Evolutionary conservation across 805 yeast genomes (phyloP).

Genomic region (Hemisphaericaspora nanyangensis): DNA sequence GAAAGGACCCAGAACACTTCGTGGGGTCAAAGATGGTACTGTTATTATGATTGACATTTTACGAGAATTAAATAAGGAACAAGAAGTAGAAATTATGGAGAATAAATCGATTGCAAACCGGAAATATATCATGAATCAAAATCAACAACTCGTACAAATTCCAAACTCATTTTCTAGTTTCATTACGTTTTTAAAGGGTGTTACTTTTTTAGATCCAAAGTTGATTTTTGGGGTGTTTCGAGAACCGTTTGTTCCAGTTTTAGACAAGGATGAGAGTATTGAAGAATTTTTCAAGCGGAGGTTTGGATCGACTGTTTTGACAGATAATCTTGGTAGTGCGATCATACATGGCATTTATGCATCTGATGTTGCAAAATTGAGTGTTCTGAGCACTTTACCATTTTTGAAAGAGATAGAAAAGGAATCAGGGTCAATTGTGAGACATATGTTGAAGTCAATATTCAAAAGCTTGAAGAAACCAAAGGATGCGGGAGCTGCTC

Average conservation of each 20-base stretch:
- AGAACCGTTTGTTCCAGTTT: slow-evolving; percentile 46
- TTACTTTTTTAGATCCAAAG: slow-evolving; percentile 23
- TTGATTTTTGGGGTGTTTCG: slow-evolving; percentile 34
- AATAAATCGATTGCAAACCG: slow-evolving; percentile 60
- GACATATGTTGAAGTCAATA: slow-evolving; percentile 24
- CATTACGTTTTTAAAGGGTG: slow-evolving; percentile 20
- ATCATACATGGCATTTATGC: slow-evolving; percentile 88
- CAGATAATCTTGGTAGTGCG: slow-evolving; percentile 69
- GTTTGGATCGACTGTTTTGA: slow-evolving; percentile 52
- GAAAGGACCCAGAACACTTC: slow-evolving; percentile 86
- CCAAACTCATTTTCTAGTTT: slow-evolving; percentile 41
- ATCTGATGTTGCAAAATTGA: slow-evolving; percentile 58
- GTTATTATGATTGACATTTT: slow-evolving; percentile 62
- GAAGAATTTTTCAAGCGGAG: slow-evolving; percentile 64
- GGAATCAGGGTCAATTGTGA: slow-evolving; percentile 54
- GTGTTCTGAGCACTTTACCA: slow-evolving; percentile 61
- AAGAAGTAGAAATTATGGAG: slow-evolving; percentile 57
- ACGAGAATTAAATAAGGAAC: slow-evolving; percentile 39
- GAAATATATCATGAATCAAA: slow-evolving; percentile 56
- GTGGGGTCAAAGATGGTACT: slow-evolving; percentile 81
- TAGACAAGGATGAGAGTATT: slow-evolving; percentile 62
- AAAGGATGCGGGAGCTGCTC: not conserved
- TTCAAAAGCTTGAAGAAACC: not conserved
- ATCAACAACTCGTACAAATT: slow-evolving; percentile 48
- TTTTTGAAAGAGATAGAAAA: slow-evolving; percentile 54